Evolutionary conservation across 805 yeast genomes (phyloP).

Genomic region (Kuraishia piskuri): DNA sequence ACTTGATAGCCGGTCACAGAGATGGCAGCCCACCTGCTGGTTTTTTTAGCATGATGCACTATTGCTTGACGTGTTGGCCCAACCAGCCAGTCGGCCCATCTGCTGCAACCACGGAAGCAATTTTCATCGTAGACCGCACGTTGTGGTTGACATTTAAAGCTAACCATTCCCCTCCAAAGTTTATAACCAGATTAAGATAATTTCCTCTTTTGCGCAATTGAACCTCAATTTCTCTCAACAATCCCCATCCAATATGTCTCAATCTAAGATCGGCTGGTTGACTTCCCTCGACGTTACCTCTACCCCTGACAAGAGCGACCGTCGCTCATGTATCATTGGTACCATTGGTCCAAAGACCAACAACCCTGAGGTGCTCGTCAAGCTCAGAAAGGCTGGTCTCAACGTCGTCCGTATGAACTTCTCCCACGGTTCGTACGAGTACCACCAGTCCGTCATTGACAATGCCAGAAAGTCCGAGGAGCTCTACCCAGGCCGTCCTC

Average conservation of each 20-base stretch:
- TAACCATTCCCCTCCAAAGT: not conserved
- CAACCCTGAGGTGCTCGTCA: slow-evolving; percentile 72
- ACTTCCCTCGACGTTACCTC: slow-evolving; percentile 63
- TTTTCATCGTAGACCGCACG: not conserved
- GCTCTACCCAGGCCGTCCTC: slow-evolving; percentile 88
- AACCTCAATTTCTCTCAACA: not conserved
- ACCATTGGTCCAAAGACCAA: slow-evolving; percentile 99
- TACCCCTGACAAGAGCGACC: slow-evolving; percentile 69
- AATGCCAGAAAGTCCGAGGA: slow-evolving; percentile 92
- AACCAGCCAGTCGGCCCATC: not conserved
- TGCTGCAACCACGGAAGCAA: not conserved
- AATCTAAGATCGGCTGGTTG: slow-evolving; percentile 70
- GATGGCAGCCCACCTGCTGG: not conserved
- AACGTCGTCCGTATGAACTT: slow-evolving; percentile 99
- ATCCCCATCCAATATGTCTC: slow-evolving; percentile 17
- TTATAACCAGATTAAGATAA: too few relatives aligned
- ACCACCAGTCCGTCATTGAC: slow-evolving; percentile 95
- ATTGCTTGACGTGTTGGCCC: not conserved
- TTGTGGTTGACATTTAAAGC: not conserved
- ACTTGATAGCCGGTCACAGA: not conserved
- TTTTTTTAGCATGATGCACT: too few relatives aligned
- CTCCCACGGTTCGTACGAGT: slow-evolving; percentile 96
- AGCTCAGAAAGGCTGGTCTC: slow-evolving; percentile 92
- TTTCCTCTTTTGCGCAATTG: not conserved
- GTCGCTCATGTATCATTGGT: slow-evolving; percentile 96